Evolutionary conservation across 441 rosid species (phyloP).

Genomic region (Erysimum pusillum): DNA sequence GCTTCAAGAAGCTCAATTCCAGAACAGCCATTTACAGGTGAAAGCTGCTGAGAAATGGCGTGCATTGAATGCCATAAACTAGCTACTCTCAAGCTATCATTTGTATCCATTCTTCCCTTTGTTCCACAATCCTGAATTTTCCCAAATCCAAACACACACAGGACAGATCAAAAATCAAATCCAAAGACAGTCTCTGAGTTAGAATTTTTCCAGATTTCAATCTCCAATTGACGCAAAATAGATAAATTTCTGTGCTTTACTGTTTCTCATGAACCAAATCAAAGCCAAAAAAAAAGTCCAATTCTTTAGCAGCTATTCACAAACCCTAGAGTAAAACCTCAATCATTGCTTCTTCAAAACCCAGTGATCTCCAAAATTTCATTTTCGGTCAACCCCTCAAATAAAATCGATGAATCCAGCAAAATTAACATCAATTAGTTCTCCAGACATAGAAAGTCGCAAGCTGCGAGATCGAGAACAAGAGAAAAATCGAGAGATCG

Average conservation of each 20-base stretch:
- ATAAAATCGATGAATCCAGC: background rate
- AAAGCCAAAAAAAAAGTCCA: background rate
- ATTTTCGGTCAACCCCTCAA: background rate
- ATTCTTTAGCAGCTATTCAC: constrained; percentile 8
- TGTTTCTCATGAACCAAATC: constrained; percentile 3
- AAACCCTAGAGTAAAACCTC: background rate
- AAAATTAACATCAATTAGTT: constrained; percentile 2
- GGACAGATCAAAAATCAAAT: constrained; percentile 16
- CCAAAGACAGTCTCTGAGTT: constrained; percentile 1
- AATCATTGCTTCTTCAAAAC: constrained; percentile 15
- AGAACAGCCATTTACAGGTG: constrained; percentile 77
- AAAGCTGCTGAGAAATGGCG: constrained; percentile 95
- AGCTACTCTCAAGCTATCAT: constrained; percentile 93
- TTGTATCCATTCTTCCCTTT: constrained; percentile 89
- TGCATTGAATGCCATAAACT: constrained; percentile 98
- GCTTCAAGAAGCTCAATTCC: constrained; percentile 93
- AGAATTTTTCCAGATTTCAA: background rate
- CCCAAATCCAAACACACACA: constrained; percentile 16
- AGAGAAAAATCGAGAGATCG: background rate
- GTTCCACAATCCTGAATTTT: constrained; percentile 83
- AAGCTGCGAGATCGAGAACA: constrained; percentile 13
- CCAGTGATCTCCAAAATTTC: background rate
- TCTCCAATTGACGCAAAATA: background rate
- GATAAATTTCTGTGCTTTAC: background rate
- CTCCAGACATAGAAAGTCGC: constrained; percentile 3